Evolutionary conservation across 106 monocot genomes (phyloP).

Genomic region (Acanthochlamys bracteata): DNA sequence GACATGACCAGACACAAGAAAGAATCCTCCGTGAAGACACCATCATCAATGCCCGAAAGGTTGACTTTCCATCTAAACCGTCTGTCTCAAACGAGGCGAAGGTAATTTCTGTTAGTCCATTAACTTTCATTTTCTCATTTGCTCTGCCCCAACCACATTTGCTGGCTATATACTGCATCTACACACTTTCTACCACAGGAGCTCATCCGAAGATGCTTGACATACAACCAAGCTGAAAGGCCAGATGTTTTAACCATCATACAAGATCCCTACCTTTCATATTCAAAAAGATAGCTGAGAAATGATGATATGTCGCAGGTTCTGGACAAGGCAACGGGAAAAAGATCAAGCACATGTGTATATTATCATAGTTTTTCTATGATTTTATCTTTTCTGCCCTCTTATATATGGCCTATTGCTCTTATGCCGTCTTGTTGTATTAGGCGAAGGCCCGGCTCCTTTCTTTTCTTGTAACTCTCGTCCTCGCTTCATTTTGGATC

Average conservation of each 20-base stretch:
- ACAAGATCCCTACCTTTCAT: slow-evolving; percentile 88
- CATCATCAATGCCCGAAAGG: slow-evolving; percentile 89
- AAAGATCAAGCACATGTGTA: background rate
- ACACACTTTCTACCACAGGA: slow-evolving; percentile 38
- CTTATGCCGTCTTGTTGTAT: no score
- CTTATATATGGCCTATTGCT: no score
- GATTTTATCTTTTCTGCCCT: no score
- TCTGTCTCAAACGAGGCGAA: slow-evolving; percentile 87
- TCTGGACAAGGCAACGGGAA: background rate
- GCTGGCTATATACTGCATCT: background rate
- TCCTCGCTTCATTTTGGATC: no score
- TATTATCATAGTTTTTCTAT: background rate
- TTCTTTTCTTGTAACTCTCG: no score
- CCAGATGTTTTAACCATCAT: slow-evolving; percentile 85
- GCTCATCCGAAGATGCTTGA: slow-evolving; percentile 79
- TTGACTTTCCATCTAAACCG: slow-evolving; percentile 89
- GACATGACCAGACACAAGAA: slow-evolving; percentile 96
- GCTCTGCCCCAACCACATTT: background rate
- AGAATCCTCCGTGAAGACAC: slow-evolving; percentile 97
- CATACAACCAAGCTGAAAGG: slow-evolving; percentile 87
- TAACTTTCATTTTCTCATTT: background rate
- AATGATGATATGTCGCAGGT: background rate
- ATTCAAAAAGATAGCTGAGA: slow-evolving; percentile 53
- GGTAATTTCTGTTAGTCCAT: slow-evolving; percentile 22
- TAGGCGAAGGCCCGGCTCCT: no score